Percentiles rank a stretch among this genome's conserved stretches.
Evolutionary conservation across 257 asterid genomes (phyloP).

Genomic region (Petrea volubilis): DNA sequence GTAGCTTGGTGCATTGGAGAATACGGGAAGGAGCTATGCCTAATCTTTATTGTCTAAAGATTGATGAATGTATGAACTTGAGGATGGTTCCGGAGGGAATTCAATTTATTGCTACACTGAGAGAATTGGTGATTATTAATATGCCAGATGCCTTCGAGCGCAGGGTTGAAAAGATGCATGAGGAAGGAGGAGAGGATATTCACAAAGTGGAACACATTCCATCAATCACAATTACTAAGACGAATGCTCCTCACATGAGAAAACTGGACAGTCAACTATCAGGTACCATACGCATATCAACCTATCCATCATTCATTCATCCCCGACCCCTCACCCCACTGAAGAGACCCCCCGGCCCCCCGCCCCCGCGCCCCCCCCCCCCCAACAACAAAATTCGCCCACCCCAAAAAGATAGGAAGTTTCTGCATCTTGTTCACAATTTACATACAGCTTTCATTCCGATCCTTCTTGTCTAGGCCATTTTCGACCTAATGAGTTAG

Average conservation of each 20-base stretch:
- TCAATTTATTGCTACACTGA: conserved; percentile 29
- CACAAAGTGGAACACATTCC: conserved; percentile 40
- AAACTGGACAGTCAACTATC: conserved; percentile 24
- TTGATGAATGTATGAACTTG: conserved; percentile 43
- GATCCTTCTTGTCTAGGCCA: not conserved
- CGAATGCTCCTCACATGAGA: conserved; percentile 14
- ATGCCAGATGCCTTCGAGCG: conserved; percentile 45
- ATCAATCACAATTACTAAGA: conserved; percentile 30
- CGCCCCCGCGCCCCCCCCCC: too few species aligned
- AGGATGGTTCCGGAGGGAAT: conserved; percentile 48
- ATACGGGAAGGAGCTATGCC: conserved; percentile 51
- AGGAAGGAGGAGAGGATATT: conserved; percentile 36
- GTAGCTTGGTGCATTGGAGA: conserved; percentile 40
- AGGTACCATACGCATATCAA: conserved; percentile 25
- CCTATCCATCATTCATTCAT: not conserved
- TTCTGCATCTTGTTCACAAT: not conserved
- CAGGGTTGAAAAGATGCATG: conserved; percentile 39
- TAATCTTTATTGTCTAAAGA: conserved; percentile 36
- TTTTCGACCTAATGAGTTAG: not conserved
- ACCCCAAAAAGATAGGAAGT: too few species aligned
- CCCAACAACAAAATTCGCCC: too few species aligned
- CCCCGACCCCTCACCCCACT: not conserved
- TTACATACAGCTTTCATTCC: not conserved
- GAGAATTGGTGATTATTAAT: conserved; percentile 47
- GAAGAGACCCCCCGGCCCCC: too few species aligned